Conservation (phyloP, 257 asterid species). For the Solanum pennellii region DNA sequence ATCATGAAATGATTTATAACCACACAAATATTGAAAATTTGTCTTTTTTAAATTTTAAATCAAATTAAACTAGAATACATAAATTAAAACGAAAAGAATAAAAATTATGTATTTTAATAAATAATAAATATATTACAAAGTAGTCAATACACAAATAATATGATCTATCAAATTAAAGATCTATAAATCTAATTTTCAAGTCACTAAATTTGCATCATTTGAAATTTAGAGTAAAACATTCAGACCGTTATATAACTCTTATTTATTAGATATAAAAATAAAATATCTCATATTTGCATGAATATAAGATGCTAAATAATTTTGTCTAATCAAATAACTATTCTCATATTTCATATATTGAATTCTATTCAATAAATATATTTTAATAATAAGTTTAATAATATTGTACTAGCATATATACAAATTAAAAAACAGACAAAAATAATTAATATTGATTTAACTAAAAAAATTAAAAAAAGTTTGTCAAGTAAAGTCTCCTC, state of each 20-base stretch:
- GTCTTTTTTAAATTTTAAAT: no score
- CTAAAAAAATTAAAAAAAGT: no score
- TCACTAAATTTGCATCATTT: not conserved
- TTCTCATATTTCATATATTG: not conserved
- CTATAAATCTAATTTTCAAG: not conserved
- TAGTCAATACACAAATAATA: accelerated
- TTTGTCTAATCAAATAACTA: not conserved
- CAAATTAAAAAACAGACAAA: no score
- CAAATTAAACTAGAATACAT: not conserved
- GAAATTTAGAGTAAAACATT: no score
- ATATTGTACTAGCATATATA: no score
- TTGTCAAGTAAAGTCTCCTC: not conserved
- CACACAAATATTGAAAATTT: accelerated
- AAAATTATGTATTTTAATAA: no score
- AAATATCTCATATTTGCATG: not conserved
- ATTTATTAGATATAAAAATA: no score
- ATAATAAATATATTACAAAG: not conserved
- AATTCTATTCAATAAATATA: not conserved
- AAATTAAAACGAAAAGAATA: not conserved
- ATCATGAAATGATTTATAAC: no score
- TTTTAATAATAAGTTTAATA: no score
- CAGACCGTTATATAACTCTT: accelerated
- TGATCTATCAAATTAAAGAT: no score
- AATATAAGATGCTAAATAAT: not conserved
- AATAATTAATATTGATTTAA: not conserved